These are phyloP conservation scores for Karstenula rhodostoma DNA, from an alignment of 2,329 filamentous ascomycete genomes.

Conservation along the genomic window DNA sequence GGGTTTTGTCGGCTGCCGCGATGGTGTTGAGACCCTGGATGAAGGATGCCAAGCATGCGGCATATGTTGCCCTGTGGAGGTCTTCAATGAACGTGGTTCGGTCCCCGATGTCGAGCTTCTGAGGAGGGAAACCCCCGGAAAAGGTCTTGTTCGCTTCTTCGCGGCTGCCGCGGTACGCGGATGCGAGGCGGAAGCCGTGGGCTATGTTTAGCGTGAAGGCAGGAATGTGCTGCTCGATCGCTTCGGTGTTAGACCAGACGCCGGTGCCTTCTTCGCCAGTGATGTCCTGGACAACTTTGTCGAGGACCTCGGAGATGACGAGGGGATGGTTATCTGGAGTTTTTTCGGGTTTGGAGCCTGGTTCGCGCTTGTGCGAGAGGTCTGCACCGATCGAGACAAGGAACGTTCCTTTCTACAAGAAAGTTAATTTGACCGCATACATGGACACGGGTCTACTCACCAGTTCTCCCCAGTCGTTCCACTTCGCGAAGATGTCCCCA, in stretches of 20 bases:
- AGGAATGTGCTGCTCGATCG: constrained; percentile 68
- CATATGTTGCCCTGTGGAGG: constrained; percentile 68
- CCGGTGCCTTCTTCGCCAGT: constrained; percentile 73
- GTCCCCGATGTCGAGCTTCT: constrained; percentile 39
- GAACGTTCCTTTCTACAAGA: constrained; percentile 61
- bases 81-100: constrained; percentile 62
- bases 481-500: constrained; percentile 65
- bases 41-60: constrained; percentile 68
- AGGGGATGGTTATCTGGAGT: constrained; percentile 47
- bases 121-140: constrained; percentile 52
- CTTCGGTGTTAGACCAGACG: constrained; percentile 70
- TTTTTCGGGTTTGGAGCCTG: constrained; percentile 13
- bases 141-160: constrained; percentile 59
- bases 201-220: constrained; percentile 69
- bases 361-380: constrained; percentile 63
- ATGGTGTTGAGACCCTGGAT: constrained; percentile 73
- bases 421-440: constrained; percentile 9
- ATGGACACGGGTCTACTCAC: constrained; percentile 35
- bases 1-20: constrained; percentile 63
- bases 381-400: constrained; percentile 69
- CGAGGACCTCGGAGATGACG: constrained; percentile 68
- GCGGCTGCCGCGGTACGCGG: constrained; percentile 67
- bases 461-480: constrained; percentile 68
- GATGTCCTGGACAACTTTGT: constrained; percentile 76
- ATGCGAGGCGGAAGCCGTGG: constrained; percentile 70